Conservation (phyloP, 768 basidiomycete genomes). For the Rhodocollybia butyracea region DNA sequence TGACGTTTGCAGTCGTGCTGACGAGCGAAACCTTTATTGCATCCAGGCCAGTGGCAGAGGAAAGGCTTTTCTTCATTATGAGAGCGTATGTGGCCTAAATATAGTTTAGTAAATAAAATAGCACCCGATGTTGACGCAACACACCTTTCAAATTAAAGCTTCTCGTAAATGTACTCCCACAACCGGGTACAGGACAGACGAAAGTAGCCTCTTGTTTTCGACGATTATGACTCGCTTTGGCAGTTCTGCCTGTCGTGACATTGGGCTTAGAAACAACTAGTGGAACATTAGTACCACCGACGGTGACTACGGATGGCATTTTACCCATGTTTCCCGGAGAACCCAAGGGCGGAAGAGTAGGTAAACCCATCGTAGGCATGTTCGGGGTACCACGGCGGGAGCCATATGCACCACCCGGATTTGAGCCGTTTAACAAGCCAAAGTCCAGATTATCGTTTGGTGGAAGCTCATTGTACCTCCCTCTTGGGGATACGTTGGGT, state of each 20-base stretch:
- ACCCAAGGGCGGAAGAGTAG: conserved; percentile 1
- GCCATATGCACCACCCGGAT: not conserved
- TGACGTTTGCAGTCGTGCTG: conserved; percentile 98
- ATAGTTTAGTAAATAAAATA: not conserved
- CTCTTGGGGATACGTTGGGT: conserved; percentile 62
- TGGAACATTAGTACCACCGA: conserved; percentile 10
- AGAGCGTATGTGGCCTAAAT: conserved; percentile 83
- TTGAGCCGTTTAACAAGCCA: conserved; percentile 2
- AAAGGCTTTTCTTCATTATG: conserved; percentile 96
- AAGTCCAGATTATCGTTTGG: conserved; percentile 14
- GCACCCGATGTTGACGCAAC: conserved; percentile 17
- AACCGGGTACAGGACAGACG: conserved; percentile 76
- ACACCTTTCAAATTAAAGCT: conserved; percentile 91
- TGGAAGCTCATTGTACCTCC: conserved; percentile 49
- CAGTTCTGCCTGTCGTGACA: conserved; percentile 88
- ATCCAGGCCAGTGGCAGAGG: conserved; percentile 92
- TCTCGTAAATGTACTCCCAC: conserved; percentile 85
- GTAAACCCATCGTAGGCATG: conserved; percentile 5
- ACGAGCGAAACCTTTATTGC: conserved; percentile 89
- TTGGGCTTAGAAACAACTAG: conserved; percentile 61
- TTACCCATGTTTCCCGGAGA: not conserved
- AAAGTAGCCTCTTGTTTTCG: conserved; percentile 90
- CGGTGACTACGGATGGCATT: conserved; percentile 7
- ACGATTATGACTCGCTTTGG: conserved; percentile 79
- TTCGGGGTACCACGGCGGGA: not conserved